These are phyloP conservation scores for Thielaviopsis musarum DNA, from an alignment of 2,329 filamentous ascomycete genomes.

Conservation along the genomic window DNA sequence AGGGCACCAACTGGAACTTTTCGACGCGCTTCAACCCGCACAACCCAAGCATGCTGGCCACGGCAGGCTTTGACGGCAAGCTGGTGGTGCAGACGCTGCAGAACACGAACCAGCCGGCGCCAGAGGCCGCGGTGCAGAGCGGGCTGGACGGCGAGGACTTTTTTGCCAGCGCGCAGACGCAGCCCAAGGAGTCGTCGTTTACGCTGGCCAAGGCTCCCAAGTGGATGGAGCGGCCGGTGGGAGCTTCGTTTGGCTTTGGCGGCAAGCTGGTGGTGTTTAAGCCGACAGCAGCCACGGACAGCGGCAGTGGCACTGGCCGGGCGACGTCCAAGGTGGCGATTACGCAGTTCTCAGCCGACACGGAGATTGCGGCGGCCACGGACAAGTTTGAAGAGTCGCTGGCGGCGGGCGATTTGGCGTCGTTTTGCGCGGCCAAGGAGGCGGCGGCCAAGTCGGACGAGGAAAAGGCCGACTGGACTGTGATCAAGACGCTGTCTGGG, in stretches of 20 bases:
- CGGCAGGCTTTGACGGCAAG: constrained; percentile 93
- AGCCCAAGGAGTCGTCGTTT: constrained; percentile 82
- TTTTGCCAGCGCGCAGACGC: constrained; percentile 82
- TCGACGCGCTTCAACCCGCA: constrained; percentile 85
- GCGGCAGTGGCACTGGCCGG: constrained; percentile 36
- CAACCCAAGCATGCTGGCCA: constrained; percentile 83
- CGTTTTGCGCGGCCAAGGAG: constrained; percentile 67
- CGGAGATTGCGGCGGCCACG: constrained; percentile 65
- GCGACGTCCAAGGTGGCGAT: constrained; percentile 63
- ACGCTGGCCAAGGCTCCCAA: constrained; percentile 71
- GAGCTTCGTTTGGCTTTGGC: constrained; percentile 87
- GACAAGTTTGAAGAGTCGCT: constrained; percentile 76
- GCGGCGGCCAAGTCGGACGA: constrained; percentile 63
- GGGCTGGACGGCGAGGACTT: constrained; percentile 85
- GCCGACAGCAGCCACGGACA: constrained; percentile 22
- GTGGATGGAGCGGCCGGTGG: constrained; percentile 74
- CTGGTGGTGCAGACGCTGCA: constrained; percentile 88
- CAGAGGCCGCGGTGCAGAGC: constrained; percentile 48
- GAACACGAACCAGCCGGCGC: constrained; percentile 68
- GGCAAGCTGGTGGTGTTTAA: constrained; percentile 74
- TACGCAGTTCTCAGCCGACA: constrained; percentile 76
- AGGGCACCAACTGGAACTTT: constrained; percentile 99
- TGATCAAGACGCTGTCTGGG: constrained; percentile 58
- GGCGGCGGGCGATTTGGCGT: constrained; percentile 56
- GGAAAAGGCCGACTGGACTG: constrained; percentile 90